Evolutionary conservation across 306 rosid species (phyloP).

Genomic region (Medicago arabica): DNA sequence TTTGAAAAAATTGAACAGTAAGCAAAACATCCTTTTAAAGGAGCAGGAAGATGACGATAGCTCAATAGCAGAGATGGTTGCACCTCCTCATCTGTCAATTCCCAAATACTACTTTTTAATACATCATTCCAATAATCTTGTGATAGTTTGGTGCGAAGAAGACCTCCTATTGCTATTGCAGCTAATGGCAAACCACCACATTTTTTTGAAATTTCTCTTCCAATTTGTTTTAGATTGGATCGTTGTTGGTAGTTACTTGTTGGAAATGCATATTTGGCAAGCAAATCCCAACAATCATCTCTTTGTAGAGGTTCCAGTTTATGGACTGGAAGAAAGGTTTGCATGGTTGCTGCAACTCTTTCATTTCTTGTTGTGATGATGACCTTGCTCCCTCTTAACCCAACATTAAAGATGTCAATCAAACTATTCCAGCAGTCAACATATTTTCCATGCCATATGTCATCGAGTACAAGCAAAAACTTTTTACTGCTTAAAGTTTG

Average conservation of each 20-base stretch:
- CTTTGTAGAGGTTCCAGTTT: slow-evolving; percentile 21
- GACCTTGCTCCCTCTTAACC: not conserved
- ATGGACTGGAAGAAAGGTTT: slow-evolving; percentile 43
- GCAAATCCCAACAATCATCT: slow-evolving; percentile 46
- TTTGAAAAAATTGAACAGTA: not conserved
- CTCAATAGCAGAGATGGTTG: not conserved
- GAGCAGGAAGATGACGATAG: not conserved
- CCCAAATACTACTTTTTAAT: not conserved
- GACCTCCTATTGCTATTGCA: not conserved
- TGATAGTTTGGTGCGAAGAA: not conserved
- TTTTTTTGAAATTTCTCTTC: slow-evolving; percentile 14
- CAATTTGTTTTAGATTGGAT: slow-evolving; percentile 38
- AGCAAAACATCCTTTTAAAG: not conserved
- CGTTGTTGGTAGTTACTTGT: not conserved
- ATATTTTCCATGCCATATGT: slow-evolving; percentile 45
- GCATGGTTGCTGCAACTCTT: slow-evolving; percentile 46
- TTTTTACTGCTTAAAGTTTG: not conserved
- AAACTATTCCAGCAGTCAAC: slow-evolving; percentile 35
- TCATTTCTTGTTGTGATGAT: slow-evolving; percentile 9
- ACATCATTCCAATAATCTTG: not conserved
- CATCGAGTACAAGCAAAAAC: slow-evolving; percentile 53
- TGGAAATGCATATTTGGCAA: slow-evolving; percentile 45
- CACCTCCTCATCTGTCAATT: not conserved
- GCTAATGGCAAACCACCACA: not conserved
- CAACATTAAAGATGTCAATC: not conserved